These are phyloP conservation scores for Penicillium canescens DNA, from an alignment of 495 filamentous ascomycete genomes.

Conservation along the genomic window DNA sequence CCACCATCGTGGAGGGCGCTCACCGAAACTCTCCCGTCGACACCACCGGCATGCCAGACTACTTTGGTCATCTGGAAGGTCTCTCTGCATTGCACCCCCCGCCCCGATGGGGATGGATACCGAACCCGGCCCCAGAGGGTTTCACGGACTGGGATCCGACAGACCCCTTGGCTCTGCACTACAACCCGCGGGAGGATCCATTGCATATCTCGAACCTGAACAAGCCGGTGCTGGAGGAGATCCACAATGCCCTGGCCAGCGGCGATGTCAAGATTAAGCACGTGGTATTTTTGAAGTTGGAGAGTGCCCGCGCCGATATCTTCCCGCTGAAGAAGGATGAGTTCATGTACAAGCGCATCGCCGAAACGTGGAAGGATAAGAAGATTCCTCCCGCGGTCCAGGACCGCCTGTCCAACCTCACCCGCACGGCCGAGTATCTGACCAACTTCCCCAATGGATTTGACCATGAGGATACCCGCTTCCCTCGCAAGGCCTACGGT, in stretches of 20 bases:
- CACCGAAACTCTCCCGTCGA: slow-evolving; percentile 28
- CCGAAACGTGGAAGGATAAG: slow-evolving; percentile 29
- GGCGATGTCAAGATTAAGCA: slow-evolving; percentile 49
- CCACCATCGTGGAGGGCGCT: slow-evolving; percentile 24
- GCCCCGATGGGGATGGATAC: slow-evolving; percentile 31
- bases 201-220: slow-evolving; percentile 49
- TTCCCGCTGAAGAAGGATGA: slow-evolving; percentile 49
- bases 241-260: slow-evolving; percentile 31
- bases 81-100: slow-evolving; percentile 23
- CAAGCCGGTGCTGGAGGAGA: slow-evolving; percentile 33
- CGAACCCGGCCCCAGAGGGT: slow-evolving; percentile 22
- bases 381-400: slow-evolving; percentile 29
- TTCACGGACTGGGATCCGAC: slow-evolving; percentile 37
- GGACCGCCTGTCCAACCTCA: slow-evolving; percentile 39
- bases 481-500: slow-evolving; percentile 33
- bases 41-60: slow-evolving; percentile 16
- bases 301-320: slow-evolving; percentile 50
- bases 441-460: slow-evolving; percentile 45
- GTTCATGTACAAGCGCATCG: slow-evolving; percentile 41
- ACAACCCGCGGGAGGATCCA: slow-evolving; percentile 39
- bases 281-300: slow-evolving; percentile 46
- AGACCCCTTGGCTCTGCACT: slow-evolving; percentile 27
- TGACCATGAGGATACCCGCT: slow-evolving; percentile 16
- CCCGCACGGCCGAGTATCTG: slow-evolving; percentile 40
- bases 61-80: slow-evolving; percentile 24